These are phyloP conservation scores for Zoysia japonica DNA, from an alignment of 176 grass and related monocot genomes.

Conservation along the genomic window DNA sequence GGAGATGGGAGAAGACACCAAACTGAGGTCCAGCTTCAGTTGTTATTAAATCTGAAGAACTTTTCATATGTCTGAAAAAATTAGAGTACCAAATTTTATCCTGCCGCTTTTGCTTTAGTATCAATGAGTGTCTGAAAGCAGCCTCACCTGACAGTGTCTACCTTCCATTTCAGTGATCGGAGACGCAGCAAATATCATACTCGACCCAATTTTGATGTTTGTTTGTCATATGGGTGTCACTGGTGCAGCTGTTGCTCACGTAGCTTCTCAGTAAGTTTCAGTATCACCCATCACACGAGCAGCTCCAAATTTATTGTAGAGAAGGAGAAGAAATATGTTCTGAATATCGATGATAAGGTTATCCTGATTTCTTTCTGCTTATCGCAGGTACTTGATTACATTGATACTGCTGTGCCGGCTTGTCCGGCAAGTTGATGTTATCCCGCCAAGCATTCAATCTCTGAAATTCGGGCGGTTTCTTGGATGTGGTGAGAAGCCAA, in stretches of 20 bases:
- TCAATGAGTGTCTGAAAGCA: not conserved
- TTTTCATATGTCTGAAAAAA: not conserved
- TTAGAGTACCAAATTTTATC: not conserved
- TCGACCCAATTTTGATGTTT: conserved; percentile 98
- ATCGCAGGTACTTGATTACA: conserved; percentile 84
- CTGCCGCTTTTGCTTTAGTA: not conserved
- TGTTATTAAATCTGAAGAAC: not conserved
- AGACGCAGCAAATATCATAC: conserved; percentile 80
- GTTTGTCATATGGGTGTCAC: conserved; percentile 82
- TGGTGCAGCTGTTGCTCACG: conserved; percentile 93
- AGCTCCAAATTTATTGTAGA: not conserved
- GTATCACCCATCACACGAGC: not conserved
- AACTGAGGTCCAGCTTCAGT: not conserved
- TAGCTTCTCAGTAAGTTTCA: conserved; percentile 84
- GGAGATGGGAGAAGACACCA: not conserved
- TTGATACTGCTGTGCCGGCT: conserved; percentile 75
- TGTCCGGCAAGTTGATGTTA: conserved; percentile 69
- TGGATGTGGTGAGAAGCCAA: conserved; percentile 70
- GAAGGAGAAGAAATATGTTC: not conserved
- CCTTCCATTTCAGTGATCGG: conserved; percentile 64
- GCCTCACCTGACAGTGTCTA: not conserved
- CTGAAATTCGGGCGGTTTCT: conserved; percentile 91
- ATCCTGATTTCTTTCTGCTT: conserved; percentile 8
- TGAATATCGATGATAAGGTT: conserved; percentile 22
- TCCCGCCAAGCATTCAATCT: conserved; percentile 82